phyloP scores from a whole-genome alignment of 768 basidiomycete species.

The Pleurotus tuoliensis region DNA sequence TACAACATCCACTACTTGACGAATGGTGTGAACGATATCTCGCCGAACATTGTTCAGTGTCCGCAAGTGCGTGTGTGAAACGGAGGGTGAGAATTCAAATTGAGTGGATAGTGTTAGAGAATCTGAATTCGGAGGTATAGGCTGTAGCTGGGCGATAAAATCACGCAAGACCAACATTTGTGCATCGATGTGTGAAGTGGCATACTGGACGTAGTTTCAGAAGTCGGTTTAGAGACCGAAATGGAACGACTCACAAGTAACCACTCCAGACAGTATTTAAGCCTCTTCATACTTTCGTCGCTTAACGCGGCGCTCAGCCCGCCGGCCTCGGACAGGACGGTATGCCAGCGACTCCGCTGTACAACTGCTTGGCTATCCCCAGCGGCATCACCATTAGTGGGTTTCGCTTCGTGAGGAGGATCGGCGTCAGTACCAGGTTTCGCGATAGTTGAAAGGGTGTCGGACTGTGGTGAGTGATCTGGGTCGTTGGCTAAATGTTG shows the following conservation, averaged over 20 bases:
- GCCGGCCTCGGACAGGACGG: slow-evolving; percentile 80
- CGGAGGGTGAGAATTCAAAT: slow-evolving; percentile 1
- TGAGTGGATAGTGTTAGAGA: not conserved
- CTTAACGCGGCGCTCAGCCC: slow-evolving; percentile 85
- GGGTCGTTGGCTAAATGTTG: too few relatives aligned
- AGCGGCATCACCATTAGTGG: slow-evolving; percentile 1
- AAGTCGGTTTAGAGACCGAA: not conserved
- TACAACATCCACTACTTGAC: slow-evolving; percentile 86
- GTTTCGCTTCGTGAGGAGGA: slow-evolving; percentile 12
- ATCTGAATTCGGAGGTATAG: slow-evolving; percentile 29
- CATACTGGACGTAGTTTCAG: slow-evolving; percentile 50
- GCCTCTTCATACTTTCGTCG: slow-evolving; percentile 83
- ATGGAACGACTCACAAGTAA: slow-evolving; percentile 55
- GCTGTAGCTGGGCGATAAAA: slow-evolving; percentile 72
- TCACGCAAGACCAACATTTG: slow-evolving; percentile 83
- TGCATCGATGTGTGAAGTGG: slow-evolving; percentile 81
- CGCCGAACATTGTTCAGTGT: slow-evolving; percentile 72
- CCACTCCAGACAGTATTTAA: slow-evolving; percentile 88
- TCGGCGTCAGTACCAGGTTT: not conserved
- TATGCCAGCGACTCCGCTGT: slow-evolving; percentile 81
- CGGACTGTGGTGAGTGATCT: too few relatives aligned
- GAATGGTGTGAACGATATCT: slow-evolving; percentile 85
- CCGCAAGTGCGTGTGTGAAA: slow-evolving; percentile 45
- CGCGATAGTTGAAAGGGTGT: too few relatives aligned
- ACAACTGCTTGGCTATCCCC: slow-evolving; percentile 49